These are phyloP conservation scores for Trichosporon coremiiforme DNA, from an alignment of 1,284 basidiomycete species.

Conservation along the genomic window DNA sequence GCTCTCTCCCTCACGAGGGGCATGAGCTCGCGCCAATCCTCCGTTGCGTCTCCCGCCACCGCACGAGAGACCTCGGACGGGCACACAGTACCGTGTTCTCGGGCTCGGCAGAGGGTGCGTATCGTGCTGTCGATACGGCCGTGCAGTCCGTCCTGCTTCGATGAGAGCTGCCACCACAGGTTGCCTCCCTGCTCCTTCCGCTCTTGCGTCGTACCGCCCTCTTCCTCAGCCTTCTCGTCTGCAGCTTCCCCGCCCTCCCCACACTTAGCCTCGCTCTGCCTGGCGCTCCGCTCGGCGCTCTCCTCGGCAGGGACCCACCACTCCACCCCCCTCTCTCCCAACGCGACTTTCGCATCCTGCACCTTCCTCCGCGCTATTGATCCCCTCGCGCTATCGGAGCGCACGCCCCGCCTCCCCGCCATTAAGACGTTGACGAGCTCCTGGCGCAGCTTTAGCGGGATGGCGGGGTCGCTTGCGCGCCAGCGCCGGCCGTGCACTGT, in stretches of 20 bases:
- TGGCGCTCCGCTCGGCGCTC: background rate
- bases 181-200: background rate
- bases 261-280: no score
- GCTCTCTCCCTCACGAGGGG: background rate
- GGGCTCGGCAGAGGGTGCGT: background rate
- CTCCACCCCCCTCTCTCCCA: conserved; percentile 7
- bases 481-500: conserved; percentile 7
- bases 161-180: background rate
- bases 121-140: background rate
- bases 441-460: conserved; percentile 1
- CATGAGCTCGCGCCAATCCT: conserved; percentile 9
- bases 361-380: background rate
- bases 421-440: conserved; percentile 15
- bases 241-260: no score
- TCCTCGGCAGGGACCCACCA: conserved; percentile 5
- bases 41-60: background rate
- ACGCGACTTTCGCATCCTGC: conserved; percentile 14
- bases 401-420: conserved; percentile 7
- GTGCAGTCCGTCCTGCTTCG: background rate
- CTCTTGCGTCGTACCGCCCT: no score
- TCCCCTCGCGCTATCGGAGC: background rate
- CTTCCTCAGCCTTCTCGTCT: no score
- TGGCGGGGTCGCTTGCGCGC: conserved; percentile 13
- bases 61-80: background rate
- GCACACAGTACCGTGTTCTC: background rate